Base-by-base conservation (phyloP, 768 basidiomycete genomes). In the Guyanaporus albipodus region DNA sequence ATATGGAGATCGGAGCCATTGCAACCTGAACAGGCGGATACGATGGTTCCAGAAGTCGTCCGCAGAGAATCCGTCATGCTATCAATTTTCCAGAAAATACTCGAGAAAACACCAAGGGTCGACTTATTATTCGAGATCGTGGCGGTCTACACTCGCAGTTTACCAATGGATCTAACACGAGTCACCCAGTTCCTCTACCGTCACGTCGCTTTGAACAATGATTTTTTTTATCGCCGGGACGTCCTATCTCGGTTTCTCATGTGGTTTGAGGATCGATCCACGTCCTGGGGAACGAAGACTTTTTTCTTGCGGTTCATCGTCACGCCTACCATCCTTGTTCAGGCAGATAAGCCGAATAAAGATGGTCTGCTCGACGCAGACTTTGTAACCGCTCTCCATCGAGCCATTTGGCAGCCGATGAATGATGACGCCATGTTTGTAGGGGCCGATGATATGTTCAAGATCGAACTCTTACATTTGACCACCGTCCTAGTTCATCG, bases 71-170 rank as follows among this genome's bases (percentile, higher is more conserved):
- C 76, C 6, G 66, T 90, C 38, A 75, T 92, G 56, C 67, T 91
- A 32, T 75, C 80, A 6, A 81, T 97, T 50, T 92, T 98, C 67
- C 80, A 83, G 53, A 78, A 79, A 43, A 79, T 80, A 0, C 71
- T 91, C 37, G 73, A 82, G 53, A 75, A 79, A 43, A 75, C 78
- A n/a, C 80, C 83, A 34, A 85, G 91, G 36, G 78, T 96, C 38
- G 90, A 95, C 57, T 70, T 99, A 7, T 70, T 98, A 9, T 96
- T 96, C 64, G 91, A 94, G 46, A 72, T 96, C 29, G 82, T 90
- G 38, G 80, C 82, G 10, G 70, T 92, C 38, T 97, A 85, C 68
- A 82, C 85, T 21, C 83, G 85, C 53, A 78, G 83, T 49, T 76
- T 89, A 9, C 83, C 88, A 5, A 80, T 93, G 64, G 94, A 98